Conservation (phyloP, 208 protist genomes). For the Leishmania amazonensis region DNA sequence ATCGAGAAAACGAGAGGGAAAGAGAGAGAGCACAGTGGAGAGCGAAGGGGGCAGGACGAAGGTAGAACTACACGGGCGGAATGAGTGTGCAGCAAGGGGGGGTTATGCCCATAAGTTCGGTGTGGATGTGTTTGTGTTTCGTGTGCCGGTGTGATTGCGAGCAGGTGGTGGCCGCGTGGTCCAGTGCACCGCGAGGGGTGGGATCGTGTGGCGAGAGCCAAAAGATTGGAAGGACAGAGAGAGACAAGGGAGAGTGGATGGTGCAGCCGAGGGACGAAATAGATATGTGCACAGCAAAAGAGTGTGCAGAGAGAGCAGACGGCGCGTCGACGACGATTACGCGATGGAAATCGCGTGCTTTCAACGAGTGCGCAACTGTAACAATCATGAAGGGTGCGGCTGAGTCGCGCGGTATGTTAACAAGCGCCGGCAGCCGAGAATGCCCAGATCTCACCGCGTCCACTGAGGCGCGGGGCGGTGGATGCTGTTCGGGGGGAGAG, state of each 20-base stretch:
- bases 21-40: neutral
- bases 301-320: neutral
- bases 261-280: neutral
- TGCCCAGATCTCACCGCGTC: neutral
- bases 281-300: neutral
- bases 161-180: neutral
- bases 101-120: neutral
- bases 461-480: neutral
- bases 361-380: neutral
- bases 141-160: neutral
- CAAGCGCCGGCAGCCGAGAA: neutral
- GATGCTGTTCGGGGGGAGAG: slow-evolving; percentile 33
- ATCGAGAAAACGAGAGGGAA: neutral
- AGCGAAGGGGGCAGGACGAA: neutral
- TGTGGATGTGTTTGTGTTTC: neutral
- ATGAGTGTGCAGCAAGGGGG: neutral
- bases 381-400: neutral
- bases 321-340: neutral
- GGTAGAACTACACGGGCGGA: neutral
- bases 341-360: neutral
- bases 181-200: neutral
- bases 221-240: neutral
- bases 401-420: neutral
- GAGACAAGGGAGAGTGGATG: neutral
- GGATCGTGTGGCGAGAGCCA: neutral